Evolutionary conservation across 140 eudicot species (phyloP), one percentile per base, ranked within the genome.

Genomic region (Flaveria floridana): DNA sequence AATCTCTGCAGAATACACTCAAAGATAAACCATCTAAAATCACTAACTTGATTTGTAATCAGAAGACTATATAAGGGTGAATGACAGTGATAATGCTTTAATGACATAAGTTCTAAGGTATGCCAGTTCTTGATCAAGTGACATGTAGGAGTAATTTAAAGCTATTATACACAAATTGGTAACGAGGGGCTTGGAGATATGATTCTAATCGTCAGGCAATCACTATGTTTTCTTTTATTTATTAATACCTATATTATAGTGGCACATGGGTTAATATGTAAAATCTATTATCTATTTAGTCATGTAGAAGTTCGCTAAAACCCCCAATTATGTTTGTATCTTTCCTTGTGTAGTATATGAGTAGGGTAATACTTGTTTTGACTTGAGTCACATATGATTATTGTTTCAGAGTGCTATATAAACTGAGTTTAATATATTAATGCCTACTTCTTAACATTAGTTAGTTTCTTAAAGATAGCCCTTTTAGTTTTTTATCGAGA

Each of bases 61-160:
- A 25, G 39, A 48, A 74, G 63, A 47, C 79, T 63, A 51, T n/a
- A 61, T 28, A 63, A 63, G 51, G 63, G 39, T 74, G 51, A 34
- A 34, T 34, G 7, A 34, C 6, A 62, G 63, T 10, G 34, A 16
- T 16, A 63, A 61, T 74, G 71, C 37, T 3, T 14, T 10, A 74
- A 62, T 63, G 63, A 48, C 50, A 74, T 58, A 16, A 44, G 8
- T 30, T 15, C 16, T 47, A 62, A n/a, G 72, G 28, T 25, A 62
- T 47, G 63, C 55, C 6, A 25, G 58, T 44, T 73, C 18, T 23
- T 73, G 58, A 73, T 59, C 47, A 61, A 20, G 25, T 63, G 61
- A 46, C 48, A 12, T 26, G 41, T 65, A 75, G 55, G 65, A 51
- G 53, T 64, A 50, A 63, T 48, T 25, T 48, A 63, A 20, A 13